phyloP scores from a whole-genome alignment of 1,284 basidiomycete genomes.

The Vanrija sp. region DNA sequence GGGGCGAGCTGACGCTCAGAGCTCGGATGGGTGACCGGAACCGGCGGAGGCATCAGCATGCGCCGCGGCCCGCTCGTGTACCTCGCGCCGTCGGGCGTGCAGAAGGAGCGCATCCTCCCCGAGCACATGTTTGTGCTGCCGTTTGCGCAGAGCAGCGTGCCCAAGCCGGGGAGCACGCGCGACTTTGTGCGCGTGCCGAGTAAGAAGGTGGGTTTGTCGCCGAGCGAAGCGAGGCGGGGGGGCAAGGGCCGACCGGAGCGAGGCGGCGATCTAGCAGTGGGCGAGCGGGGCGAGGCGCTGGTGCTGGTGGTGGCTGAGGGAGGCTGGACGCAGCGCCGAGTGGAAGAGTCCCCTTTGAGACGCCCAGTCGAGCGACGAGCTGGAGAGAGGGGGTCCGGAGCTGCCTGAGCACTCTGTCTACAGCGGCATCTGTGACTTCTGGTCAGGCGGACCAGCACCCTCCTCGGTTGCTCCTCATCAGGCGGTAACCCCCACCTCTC shows the following conservation, averaged over 20 bases:
- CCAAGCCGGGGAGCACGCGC: conserved; percentile 62
- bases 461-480: too few relatives aligned
- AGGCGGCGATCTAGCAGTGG: too few relatives aligned
- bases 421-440: too few relatives aligned
- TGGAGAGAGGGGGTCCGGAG: too few relatives aligned
- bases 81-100: conserved; percentile 80
- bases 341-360: too few relatives aligned
- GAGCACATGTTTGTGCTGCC: conserved; percentile 80
- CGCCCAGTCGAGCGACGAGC: too few relatives aligned
- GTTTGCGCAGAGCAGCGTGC: conserved; percentile 59
- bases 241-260: too few relatives aligned
- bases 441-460: too few relatives aligned
- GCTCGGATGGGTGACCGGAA: conserved; percentile 60
- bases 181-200: conserved; percentile 69
- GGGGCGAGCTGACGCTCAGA: conserved; percentile 23
- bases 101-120: conserved; percentile 77
- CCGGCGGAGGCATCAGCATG: conserved; percentile 63
- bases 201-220: conserved; percentile 45
- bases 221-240: not conserved
- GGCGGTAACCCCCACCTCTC: not conserved
- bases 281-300: too few relatives aligned
- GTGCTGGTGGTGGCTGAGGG: too few relatives aligned
- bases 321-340: too few relatives aligned
- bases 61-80: conserved; percentile 68
- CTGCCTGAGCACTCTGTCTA: too few relatives aligned